Conservation (phyloP, 352 stramenopile species). For the Thalassiosira mediterranea region DNA sequence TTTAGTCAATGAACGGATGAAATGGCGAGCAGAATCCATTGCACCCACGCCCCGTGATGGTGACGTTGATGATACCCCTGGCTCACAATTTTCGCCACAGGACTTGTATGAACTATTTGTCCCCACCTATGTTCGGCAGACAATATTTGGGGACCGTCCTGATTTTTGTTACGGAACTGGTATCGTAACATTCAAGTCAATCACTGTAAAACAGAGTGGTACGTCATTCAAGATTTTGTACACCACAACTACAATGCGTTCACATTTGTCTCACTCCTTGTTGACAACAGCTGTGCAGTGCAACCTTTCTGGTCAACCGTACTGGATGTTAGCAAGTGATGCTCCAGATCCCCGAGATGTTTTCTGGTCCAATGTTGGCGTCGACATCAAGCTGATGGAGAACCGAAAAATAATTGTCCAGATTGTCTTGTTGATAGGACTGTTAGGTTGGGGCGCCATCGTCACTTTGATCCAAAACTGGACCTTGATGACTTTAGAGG, state of each 20-base stretch:
- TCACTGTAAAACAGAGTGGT: conserved; percentile 63
- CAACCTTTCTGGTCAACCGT: conserved; percentile 54
- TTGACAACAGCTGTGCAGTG: conserved; percentile 58
- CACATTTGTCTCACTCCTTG: conserved; percentile 1
- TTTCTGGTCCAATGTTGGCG: conserved; percentile 58
- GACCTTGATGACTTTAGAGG: no score
- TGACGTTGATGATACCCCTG: no score
- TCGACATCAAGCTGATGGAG: conserved; percentile 36
- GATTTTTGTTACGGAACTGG: conserved; percentile 56
- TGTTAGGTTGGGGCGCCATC: conserved; percentile 37
- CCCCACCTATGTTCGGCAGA: conserved; percentile 9
- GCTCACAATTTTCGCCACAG: conserved; percentile 1
- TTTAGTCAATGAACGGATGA: conserved; percentile 45
- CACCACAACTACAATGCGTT: not conserved
- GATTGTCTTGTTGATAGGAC: conserved; percentile 26
- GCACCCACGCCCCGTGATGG: no score
- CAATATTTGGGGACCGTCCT: conserved; percentile 5
- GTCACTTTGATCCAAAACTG: conserved; percentile 13
- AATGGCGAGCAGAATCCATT: conserved; percentile 17
- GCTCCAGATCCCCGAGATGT: conserved; percentile 66
- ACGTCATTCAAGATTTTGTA: conserved; percentile 10
- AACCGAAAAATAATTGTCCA: conserved; percentile 37
- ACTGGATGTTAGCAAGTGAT: conserved; percentile 47
- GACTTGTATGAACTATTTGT: conserved; percentile 20
- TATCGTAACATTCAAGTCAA: conserved; percentile 64